These are phyloP conservation scores for Ganoderma multipileum DNA, from an alignment of 1,284 basidiomycete genomes.

Conservation along the genomic window DNA sequence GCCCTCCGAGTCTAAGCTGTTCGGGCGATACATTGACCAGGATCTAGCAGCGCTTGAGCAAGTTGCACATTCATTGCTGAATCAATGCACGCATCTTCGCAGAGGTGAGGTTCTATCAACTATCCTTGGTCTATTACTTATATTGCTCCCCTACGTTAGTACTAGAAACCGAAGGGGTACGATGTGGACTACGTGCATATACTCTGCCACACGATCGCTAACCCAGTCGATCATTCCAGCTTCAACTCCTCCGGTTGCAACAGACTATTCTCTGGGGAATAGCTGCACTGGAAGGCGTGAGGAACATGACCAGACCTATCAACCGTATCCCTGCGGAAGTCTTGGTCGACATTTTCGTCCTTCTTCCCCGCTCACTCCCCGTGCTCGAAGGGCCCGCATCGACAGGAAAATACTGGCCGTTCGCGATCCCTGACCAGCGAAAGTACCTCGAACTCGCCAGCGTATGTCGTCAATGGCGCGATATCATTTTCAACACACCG, in stretches of 20 bases:
- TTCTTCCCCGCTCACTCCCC: not conserved
- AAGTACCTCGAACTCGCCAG: not conserved
- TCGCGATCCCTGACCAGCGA: not conserved
- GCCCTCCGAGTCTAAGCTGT: not conserved
- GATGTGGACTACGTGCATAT: not conserved
- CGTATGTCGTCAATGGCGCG: not conserved
- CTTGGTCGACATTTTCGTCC: not conserved
- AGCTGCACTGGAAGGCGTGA: not conserved
- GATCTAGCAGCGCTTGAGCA: not conserved
- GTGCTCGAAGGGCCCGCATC: not conserved
- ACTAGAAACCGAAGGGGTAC: not conserved
- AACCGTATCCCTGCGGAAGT: not conserved
- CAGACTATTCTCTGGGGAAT: not conserved
- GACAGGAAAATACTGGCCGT: not conserved
- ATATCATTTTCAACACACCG: not conserved
- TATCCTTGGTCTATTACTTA: not conserved
- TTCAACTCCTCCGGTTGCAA: not conserved
- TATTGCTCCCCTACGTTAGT: not conserved
- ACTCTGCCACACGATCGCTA: not conserved
- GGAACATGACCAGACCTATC: not conserved
- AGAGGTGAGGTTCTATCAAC: not conserved
- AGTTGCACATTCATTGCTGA: not conserved
- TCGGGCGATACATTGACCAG: not conserved
- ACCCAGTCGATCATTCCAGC: not conserved
- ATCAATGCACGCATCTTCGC: not conserved